Evolutionary conservation across 495 filamentous ascomycete genomes (phyloP).

Genomic region (Xanthoparmelia taractica): DNA sequence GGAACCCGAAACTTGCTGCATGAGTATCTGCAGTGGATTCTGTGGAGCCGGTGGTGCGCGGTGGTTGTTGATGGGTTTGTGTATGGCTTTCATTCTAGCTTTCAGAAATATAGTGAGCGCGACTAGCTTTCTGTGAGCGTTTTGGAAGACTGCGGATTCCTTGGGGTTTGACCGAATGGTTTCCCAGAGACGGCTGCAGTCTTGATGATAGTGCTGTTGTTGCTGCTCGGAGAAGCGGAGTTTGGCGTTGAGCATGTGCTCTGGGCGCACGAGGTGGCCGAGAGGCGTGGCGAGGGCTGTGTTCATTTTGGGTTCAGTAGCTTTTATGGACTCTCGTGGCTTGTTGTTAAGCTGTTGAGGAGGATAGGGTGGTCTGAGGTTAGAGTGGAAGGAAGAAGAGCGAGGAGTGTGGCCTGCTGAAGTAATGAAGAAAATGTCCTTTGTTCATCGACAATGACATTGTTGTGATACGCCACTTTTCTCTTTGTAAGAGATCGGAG

Average conservation of each 20-base stretch:
- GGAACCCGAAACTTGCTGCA: neutral
- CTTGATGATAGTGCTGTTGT: neutral
- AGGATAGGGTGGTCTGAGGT: neutral
- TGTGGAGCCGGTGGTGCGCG: neutral
- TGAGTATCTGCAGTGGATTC: neutral
- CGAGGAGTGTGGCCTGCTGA: neutral
- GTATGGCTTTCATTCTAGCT: neutral
- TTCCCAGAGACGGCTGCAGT: neutral
- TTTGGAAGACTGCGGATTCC: neutral
- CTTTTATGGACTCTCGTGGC: neutral
- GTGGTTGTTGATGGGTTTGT: neutral
- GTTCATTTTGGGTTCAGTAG: neutral
- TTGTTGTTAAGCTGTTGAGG: neutral
- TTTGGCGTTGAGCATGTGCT: conserved; percentile 1
- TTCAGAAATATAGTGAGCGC: neutral
- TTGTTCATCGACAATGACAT: neutral
- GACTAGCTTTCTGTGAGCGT: neutral
- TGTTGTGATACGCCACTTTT: neutral
- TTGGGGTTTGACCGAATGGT: neutral
- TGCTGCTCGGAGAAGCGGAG: neutral
- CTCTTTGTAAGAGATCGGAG: neutral
- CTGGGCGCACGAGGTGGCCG: neutral
- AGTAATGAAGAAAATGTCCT: neutral
- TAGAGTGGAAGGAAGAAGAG: neutral
- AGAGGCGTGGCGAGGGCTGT: neutral